Conservation (phyloP, 2,329 filamentous ascomycete genomes). For the Scopulariopsis brevicaulis region DNA sequence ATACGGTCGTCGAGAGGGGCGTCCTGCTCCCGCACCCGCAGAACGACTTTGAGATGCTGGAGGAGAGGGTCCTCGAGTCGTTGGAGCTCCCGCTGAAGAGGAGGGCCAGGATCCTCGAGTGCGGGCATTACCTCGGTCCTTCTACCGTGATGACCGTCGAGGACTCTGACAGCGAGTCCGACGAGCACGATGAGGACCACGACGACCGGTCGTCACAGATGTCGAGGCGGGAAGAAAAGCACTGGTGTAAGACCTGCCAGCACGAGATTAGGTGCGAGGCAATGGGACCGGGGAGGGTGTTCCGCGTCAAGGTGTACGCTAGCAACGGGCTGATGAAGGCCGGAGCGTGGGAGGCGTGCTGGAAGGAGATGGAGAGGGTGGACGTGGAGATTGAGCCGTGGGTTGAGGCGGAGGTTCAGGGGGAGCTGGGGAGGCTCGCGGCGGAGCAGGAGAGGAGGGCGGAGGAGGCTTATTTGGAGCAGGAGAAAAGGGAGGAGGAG, state of each 20-base stretch:
- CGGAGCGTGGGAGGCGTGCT: conserved; percentile 85
- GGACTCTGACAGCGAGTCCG: conserved; percentile 30
- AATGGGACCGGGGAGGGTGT: conserved; percentile 44
- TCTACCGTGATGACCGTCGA: conserved; percentile 33
- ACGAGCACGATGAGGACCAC: conserved; percentile 14
- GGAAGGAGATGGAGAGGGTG: conserved; percentile 97
- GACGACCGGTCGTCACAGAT: not conserved
- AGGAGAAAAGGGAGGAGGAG: conserved; percentile 14
- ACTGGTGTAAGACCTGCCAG: conserved; percentile 47
- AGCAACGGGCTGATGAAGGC: conserved; percentile 90
- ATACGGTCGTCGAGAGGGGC: conserved; percentile 63
- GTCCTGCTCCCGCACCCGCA: conserved; percentile 68
- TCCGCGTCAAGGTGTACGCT: conserved; percentile 80
- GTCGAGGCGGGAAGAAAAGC: conserved; percentile 20
- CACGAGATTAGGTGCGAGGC: conserved; percentile 42
- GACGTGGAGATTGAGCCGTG: conserved; percentile 83
- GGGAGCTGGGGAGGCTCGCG: conserved; percentile 46
- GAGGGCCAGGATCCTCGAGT: conserved; percentile 60
- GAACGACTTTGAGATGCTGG: conserved; percentile 68
- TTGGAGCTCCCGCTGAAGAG: conserved; percentile 55
- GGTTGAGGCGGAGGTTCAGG: conserved; percentile 45
- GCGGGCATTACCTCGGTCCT: conserved; percentile 63
- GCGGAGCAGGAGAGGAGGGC: conserved; percentile 29
- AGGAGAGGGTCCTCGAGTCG: conserved; percentile 66
- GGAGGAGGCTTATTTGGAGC: conserved; percentile 21